Evolutionary conservation across 345 rosid species (phyloP).

Genomic region (Eucalyptus urophylla): DNA sequence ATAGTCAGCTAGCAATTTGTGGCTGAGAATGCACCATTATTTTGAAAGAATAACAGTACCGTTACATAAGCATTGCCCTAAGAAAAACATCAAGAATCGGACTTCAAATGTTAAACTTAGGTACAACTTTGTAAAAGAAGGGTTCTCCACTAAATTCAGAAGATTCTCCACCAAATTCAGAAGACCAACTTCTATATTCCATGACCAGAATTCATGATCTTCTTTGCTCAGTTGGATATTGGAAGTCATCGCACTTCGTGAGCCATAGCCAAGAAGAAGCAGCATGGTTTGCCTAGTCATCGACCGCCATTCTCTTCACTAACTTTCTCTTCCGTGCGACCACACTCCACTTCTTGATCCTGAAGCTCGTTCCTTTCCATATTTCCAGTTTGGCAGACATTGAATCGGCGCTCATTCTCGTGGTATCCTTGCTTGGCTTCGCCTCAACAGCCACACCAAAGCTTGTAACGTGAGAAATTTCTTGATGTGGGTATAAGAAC

Average conservation of each 20-base stretch:
- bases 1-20: too few relatives aligned
- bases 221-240: neutral
- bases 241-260: neutral
- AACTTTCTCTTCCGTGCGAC: neutral
- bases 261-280: neutral
- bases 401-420: neutral
- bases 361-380: neutral
- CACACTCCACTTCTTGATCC: neutral
- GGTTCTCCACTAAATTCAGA: neutral
- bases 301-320: neutral
- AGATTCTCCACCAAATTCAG: too few relatives aligned
- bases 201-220: neutral
- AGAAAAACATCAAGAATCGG: neutral
- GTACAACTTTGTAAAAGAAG: neutral
- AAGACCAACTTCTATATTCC: neutral
- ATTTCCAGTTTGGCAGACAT: neutral
- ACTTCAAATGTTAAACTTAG: neutral
- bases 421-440: neutral
- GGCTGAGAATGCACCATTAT: too few relatives aligned
- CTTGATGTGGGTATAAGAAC: neutral
- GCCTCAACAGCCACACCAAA: neutral
- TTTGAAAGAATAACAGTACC: too few relatives aligned
- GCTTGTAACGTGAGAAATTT: neutral
- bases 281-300: neutral
- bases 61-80: too few relatives aligned